These are phyloP conservation scores for Viridothelium virens DNA, from an alignment of 495 filamentous ascomycete genomes.

Conservation along the genomic window DNA sequence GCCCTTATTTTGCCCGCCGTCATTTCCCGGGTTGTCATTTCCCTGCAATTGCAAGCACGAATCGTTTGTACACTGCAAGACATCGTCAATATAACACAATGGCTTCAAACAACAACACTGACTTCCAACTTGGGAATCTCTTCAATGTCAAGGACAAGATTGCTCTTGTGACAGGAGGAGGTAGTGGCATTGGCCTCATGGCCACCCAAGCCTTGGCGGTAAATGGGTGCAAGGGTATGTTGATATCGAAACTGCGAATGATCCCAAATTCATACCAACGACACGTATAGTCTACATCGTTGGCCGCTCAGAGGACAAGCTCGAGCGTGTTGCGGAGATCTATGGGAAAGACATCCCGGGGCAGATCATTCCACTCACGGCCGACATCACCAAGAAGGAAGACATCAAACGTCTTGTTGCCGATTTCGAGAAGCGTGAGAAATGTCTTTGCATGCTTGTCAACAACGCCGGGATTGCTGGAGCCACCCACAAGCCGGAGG, in stretches of 20 bases:
- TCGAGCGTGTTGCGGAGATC: slow-evolving; percentile 44
- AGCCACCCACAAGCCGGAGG: slow-evolving; percentile 24
- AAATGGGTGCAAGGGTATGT: slow-evolving; percentile 43
- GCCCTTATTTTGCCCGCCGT: not conserved
- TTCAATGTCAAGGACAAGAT: slow-evolving; percentile 53
- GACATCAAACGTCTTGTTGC: slow-evolving; percentile 41
- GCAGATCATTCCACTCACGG: slow-evolving; percentile 49
- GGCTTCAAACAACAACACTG: slow-evolving; percentile 40
- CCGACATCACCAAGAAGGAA: slow-evolving; percentile 45
- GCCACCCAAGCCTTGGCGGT: slow-evolving; percentile 51
- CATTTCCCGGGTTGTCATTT: not conserved
- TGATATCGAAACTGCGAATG: not conserved
- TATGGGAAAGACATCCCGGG: slow-evolving; percentile 43
- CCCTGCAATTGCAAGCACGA: not conserved
- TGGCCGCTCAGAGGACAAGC: slow-evolving; percentile 49
- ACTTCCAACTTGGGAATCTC: slow-evolving; percentile 43
- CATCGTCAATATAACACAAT: slow-evolving; percentile 3
- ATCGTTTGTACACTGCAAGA: slow-evolving; percentile 13
- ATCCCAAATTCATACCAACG: not conserved
- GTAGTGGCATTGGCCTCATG: slow-evolving; percentile 39
- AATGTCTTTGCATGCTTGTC: slow-evolving; percentile 45
- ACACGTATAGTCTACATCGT: slow-evolving; percentile 44
- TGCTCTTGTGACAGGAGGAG: slow-evolving; percentile 50
- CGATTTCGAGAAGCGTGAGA: slow-evolving; percentile 40
- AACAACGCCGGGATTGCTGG: slow-evolving; percentile 49